Base-by-base conservation (phyloP, 2,329 filamentous ascomycete species). In the Magnaporthiopsis poae region DNA sequence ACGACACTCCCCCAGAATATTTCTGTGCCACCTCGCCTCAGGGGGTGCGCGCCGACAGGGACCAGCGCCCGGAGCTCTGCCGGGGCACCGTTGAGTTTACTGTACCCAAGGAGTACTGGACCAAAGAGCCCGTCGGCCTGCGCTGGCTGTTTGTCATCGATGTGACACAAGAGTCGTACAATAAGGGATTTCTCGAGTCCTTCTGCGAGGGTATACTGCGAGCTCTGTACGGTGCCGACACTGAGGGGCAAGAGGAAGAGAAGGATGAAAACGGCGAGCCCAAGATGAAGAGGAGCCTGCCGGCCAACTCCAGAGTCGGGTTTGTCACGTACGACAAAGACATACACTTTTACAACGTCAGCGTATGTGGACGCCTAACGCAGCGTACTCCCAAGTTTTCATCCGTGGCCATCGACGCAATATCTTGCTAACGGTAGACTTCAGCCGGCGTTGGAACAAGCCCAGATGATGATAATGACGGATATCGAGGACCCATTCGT, bases 61-160 rank as follows among this genome's bases (percentile, higher is more conserved):
- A 93, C 74, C 90, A 96, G 75, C 85, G 95, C 65, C 93, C 94
- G 0, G 95, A 99, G 78, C 82, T 99, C 72, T 91, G 89, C 72
- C 86, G 91, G 67, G 95, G 95, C 56, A 98, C 95, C 0, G 94
- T 98, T 62, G 95, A 99, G 75, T 99, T 96, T 75, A 83, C 95
- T 68, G 96, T 99, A 18, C 95, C 95, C 21, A 98, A 97, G 79
- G 95, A 99, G 79, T 99, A 99, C 79, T 99, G 93, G 91, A 94
- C 92, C 31, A 95, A 94, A 76, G 90, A 96, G 75, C 95, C 95
- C 0, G 90, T 95, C 18, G 92, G 91, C 31, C 76, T 98, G 72
- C 88, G 89, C 68, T 96, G 90, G 86, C 80, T 99, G 13, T 99
- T 99, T 76, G 77, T 97, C 69, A 90, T 99, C 67, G 95, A 99